Evolutionary conservation across 2,329 filamentous ascomycete species (phyloP).

Genomic region (Ceratocystis variospora): DNA sequence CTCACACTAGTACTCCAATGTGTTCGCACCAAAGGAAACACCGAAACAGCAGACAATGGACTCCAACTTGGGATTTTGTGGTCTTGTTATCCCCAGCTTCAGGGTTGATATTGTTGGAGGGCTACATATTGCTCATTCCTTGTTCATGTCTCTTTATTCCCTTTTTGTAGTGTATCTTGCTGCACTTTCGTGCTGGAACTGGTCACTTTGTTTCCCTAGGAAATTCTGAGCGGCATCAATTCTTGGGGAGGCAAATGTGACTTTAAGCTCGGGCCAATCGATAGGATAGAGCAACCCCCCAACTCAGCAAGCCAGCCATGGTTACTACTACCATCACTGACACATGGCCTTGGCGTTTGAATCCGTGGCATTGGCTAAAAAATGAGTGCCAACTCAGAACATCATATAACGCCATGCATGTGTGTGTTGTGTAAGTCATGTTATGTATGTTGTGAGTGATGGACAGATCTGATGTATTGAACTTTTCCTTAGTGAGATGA

Average conservation of each 20-base stretch:
- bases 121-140: too few species aligned
- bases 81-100: neutral
- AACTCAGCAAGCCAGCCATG: neutral
- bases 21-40: slow-evolving; percentile 2
- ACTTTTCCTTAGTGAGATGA: slow-evolving; percentile 7
- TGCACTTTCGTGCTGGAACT: too few species aligned
- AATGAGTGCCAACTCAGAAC: neutral
- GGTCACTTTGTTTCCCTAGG: neutral
- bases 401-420: neutral
- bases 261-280: neutral
- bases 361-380: neutral
- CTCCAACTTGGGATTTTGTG: neutral
- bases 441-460: neutral
- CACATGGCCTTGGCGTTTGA: neutral
- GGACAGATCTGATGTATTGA: slow-evolving; percentile 11
- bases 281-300: neutral
- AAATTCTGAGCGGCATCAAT: neutral
- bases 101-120: too few species aligned
- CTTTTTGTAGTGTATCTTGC: too few species aligned
- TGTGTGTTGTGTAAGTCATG: neutral
- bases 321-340: neutral
- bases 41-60: neutral
- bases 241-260: too few species aligned
- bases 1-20: neutral
- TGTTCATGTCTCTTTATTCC: too few species aligned